These are phyloP conservation scores for Sporormia fimetaria DNA, from an alignment of 495 filamentous ascomycete species.

Conservation along the genomic window DNA sequence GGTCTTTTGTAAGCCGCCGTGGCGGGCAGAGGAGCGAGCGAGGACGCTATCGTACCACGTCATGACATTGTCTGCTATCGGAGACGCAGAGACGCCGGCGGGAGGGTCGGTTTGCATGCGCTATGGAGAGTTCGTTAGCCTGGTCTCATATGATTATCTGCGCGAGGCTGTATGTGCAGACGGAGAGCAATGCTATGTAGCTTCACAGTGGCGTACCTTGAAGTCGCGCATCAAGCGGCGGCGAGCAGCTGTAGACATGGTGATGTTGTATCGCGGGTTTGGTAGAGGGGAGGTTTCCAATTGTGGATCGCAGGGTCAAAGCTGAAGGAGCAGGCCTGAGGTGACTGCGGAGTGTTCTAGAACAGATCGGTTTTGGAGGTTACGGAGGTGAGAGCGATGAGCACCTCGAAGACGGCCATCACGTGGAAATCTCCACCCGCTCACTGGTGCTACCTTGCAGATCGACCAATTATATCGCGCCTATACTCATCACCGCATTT, in stretches of 20 bases:
- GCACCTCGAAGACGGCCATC: no score
- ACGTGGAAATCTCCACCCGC: no score
- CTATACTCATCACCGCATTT: no score
- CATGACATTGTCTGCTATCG: conserved; percentile 98
- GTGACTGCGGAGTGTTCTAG: not conserved
- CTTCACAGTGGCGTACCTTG: conserved; percentile 53
- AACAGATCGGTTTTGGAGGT: no score
- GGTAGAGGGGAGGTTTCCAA: not conserved
- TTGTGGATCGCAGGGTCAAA: not conserved
- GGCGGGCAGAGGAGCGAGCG: conserved; percentile 9
- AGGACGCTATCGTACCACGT: conserved; percentile 65
- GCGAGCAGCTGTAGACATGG: conserved; percentile 87
- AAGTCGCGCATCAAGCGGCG: conserved; percentile 96
- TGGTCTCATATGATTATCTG: conserved; percentile 24
- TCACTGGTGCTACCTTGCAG: no score
- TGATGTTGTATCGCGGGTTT: conserved; percentile 1
- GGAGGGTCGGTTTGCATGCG: conserved; percentile 99
- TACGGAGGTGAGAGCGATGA: no score
- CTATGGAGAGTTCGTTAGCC: conserved; percentile 38
- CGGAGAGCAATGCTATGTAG: conserved; percentile 4
- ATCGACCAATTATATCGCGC: no score
- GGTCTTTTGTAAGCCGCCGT: conserved; percentile 3
- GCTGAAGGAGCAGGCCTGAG: not conserved
- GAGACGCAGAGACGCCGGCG: conserved; percentile 91
- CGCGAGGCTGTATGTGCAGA: conserved; percentile 1